Evolutionary conservation across 1,284 basidiomycete genomes (phyloP), one percentile per base, ranked within the genome.

Genomic region (Leccinum griseonigrum): DNA sequence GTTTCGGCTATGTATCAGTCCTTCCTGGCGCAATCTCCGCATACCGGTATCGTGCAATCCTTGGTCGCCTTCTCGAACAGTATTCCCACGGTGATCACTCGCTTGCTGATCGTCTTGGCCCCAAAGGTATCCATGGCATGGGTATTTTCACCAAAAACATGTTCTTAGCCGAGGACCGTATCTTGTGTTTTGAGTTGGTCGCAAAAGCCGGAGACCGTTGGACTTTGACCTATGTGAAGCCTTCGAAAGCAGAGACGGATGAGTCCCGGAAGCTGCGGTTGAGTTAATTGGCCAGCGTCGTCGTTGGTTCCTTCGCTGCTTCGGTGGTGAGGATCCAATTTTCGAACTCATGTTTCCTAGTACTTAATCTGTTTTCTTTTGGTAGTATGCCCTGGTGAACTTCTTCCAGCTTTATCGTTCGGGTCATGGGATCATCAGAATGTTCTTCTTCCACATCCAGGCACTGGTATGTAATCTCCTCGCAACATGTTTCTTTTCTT

Each of bases 31-130:
- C 96, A 56, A 98, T 98, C 82, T 96, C 94, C 7, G 95, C 95
- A 6, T 98, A 98, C 74, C 86, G 94, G 32, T 98, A 80, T 77
- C 86, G 90, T 28, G 96, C 97, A 28, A 95, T 99, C 68, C 87
- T 90, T 64, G 97, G 97, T 2, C 83, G 92, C 9, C 96, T 97
- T 4, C 83, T 99, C 29, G 92, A 97, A 71, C 96, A 98, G 75
- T 98, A 98, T 79, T 98, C 98, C 83, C 96, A 98, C 71, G 97
- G 97, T 69, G 97, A 99, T 74, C 95, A 98, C 75, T 95, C 93
- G 1, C 79, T 96, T 70, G 95, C 96, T 18, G 94, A 95, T 67
- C 88, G 95, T 60, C 84, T 98, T 40, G 97, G 96, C 18, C 83
- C 88, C 50, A 97, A 98, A 79, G 97, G 96, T 78, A 91, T 97